Base-by-base conservation (phyloP, 306 rosid species). In the Sesbania bispinosa region DNA sequence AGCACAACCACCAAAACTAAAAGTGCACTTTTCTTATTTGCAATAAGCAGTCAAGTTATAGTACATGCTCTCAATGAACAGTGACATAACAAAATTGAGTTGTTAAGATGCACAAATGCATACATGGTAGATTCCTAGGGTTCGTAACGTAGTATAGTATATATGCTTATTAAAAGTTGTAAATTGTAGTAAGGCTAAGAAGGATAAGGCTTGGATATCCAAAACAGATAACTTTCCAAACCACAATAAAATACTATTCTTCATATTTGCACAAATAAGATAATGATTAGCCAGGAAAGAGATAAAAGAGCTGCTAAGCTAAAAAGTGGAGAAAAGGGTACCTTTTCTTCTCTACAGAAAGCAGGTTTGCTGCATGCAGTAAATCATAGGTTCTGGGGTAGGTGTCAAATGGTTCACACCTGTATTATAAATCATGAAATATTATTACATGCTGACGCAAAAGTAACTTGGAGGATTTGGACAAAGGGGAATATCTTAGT, bases 391-490 rank as follows among this genome's bases (percentile, higher is more conserved):
- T 94, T 81, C 99, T 89, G 4, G 99, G 99, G 76, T 94, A 94
- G 33, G 97, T 89, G 81, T 94, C 99, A 75, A 94, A 91, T 38
- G 99, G 83, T 73, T 94, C 99, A 26, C 99, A 94, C 99, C 99
- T 94, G 78, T 67, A 45, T 61, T 10, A 75, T 20, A 71, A 20
- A 75, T 65, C 45, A 66, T 19, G 20, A 77, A 76, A 46, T 68
- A 58, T 43, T 23, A 52, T n/a, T 46, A 53, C 35, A 29, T 20
- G 62, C 35, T 23, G 26, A 82, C 43, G 50, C 7, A 52, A 57
- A 46, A 65, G 72, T 58, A 62, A 68, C 13, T 58, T 45, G 18
- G 54, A 58, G 54, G 19, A 26, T 51, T 67, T 62, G 36, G 63
- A 47, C 43, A 26, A 60, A 16, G 35, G 26, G 47, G 32, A 19